Evolutionary conservation across 2,329 filamentous ascomycete genomes (phyloP), one percentile per base, ranked within the genome.

Genomic region (Parafenestella ontariensis): DNA sequence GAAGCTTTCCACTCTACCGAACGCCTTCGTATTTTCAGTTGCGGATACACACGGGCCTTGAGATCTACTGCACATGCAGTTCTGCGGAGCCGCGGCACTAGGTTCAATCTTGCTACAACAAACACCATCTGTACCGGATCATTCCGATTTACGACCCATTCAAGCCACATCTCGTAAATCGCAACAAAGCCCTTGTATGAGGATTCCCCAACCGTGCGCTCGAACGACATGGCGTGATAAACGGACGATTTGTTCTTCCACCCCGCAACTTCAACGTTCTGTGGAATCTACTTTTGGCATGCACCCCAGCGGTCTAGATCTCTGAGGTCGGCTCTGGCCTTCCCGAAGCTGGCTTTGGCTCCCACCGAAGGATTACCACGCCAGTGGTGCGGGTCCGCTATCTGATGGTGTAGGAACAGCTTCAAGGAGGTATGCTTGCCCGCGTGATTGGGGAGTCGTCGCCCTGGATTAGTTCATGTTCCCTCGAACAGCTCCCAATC

Each of bases 211-310:
- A 31, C 28, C n/a, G n/a, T 56, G 44, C 53, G 41, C 44, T 56
- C 47, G n/a, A 21, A 54, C 17, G 50, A 57, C 48, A 54, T 64
- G 61, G 64, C 61, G 56, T 67, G 61, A 62, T 46, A 46, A 8
- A 17, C 17, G 26, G n/a, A 24, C 37, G 39, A 47, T 36, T 10
- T 18, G 21, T 29, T 15, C 17, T 2, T n/a, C 11, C 37, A 31
- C 49, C 46, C 49, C 53, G 43, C 56, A 53, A 45, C 20, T 21
- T 9, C 42, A 50, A 44, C 44, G 33, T 31, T 21, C 5, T 29
- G 26, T 8, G 9, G n/a, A 24, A 23, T 15, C 41, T 3, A 13
- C n/a, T 5, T 21, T 29, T 17, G 37, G 34, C 46, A 56, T 31
- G 28, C 46, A 49, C 47, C 31, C 43, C 26, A 31, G 39, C 8